These are phyloP conservation scores for Trichophyton simii DNA, from an alignment of 2,329 filamentous ascomycete species.

Conservation along the genomic window DNA sequence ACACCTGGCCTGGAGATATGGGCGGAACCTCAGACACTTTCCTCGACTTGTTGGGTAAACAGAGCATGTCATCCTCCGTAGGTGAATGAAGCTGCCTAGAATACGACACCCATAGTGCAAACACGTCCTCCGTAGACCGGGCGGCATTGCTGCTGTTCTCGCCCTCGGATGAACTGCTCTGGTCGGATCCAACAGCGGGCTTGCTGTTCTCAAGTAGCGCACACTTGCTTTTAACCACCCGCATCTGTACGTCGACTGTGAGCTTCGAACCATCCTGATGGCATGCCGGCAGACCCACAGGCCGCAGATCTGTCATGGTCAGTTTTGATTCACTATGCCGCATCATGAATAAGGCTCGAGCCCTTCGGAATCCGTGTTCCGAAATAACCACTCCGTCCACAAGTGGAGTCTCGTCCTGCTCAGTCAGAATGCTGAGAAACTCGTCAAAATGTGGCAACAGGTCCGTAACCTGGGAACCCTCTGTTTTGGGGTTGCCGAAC, in stretches of 20 bases:
- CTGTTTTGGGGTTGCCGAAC: conserved; percentile 75
- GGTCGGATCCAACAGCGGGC: conserved; percentile 13
- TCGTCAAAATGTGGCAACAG: conserved; percentile 80
- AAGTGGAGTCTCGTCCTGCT: conserved; percentile 73
- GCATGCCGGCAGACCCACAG: conserved; percentile 69
- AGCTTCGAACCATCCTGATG: conserved; percentile 87
- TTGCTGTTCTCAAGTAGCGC: conserved; percentile 40
- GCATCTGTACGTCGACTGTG: conserved; percentile 91
- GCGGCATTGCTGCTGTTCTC: neutral
- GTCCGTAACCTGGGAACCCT: conserved; percentile 65
- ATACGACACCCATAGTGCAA: conserved; percentile 94
- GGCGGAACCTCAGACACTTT: conserved; percentile 58
- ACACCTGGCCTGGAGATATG: conserved; percentile 62
- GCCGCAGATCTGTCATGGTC: conserved; percentile 64
- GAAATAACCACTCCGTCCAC: conserved; percentile 93
- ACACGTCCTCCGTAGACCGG: conserved; percentile 65
- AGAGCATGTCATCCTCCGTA: conserved; percentile 46
- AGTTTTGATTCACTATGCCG: conserved; percentile 72
- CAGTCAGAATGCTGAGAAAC: conserved; percentile 65
- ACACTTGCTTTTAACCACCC: conserved; percentile 82
- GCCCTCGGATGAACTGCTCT: conserved; percentile 40
- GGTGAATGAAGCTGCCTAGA: conserved; percentile 80
- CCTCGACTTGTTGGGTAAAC: conserved; percentile 15
- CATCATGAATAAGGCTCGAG: conserved; percentile 69
- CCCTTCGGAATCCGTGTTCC: conserved; percentile 87